A percentile compares a stretch with the other conserved stretches of the same genome.
Evolutionary conservation across 805 yeast species (phyloP).

Genomic region (Kuraishia ogatae): DNA sequence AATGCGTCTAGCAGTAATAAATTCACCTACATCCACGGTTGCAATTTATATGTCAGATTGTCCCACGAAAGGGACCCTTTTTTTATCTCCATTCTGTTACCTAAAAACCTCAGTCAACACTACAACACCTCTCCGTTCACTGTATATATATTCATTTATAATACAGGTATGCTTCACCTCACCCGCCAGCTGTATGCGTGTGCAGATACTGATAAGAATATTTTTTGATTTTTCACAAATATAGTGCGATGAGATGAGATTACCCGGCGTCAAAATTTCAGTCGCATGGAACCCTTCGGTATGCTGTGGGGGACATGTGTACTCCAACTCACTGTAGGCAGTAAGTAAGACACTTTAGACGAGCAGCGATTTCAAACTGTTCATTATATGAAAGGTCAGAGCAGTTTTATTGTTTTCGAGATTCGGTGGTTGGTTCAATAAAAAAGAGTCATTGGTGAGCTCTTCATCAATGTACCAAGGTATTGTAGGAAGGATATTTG

Average conservation of each 20-base stretch:
- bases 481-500: not conserved
- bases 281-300: not conserved
- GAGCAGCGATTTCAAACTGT: no score
- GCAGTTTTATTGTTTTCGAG: no score
- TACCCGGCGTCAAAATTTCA: not conserved
- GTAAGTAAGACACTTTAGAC: not conserved
- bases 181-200: not conserved
- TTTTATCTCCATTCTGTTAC: conserved; percentile 6
- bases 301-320: not conserved
- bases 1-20: not conserved
- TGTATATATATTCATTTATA: no score
- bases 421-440: not conserved
- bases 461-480: not conserved
- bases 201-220: not conserved
- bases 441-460: not conserved
- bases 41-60: conserved; percentile 38
- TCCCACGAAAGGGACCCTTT: conserved; percentile 53
- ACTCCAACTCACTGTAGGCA: not conserved
- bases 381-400: not conserved
- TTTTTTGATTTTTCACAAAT: not conserved
- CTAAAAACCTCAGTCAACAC: no score
- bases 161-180: no score
- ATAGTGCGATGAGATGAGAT: conserved; percentile 2
- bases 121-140: no score
- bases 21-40: conserved; percentile 49